These are phyloP conservation scores for Candida ipomoeae DNA, from an alignment of 805 yeast species.

Conservation along the genomic window DNA sequence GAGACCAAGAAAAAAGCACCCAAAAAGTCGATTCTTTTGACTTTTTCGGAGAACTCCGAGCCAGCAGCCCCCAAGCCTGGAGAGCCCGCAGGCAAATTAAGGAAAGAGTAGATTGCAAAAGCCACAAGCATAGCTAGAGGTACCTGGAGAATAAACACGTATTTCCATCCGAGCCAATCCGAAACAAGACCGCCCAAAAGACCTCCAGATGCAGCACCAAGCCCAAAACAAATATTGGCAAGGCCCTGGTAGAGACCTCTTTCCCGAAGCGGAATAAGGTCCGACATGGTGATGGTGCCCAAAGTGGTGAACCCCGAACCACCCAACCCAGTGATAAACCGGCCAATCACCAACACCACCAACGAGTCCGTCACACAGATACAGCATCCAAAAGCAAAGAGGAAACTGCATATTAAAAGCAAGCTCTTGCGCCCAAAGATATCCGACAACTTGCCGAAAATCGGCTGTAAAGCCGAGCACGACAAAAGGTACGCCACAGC, in stretches of 20 bases:
- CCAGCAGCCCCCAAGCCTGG: slow-evolving; percentile 53
- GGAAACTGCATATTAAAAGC: slow-evolving; percentile 47
- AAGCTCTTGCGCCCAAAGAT: slow-evolving; percentile 61
- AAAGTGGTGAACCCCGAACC: slow-evolving; percentile 85
- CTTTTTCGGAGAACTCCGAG: slow-evolving; percentile 41
- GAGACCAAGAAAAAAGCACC: slow-evolving; percentile 44
- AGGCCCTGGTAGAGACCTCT: slow-evolving; percentile 83
- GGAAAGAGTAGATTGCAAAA: slow-evolving; percentile 31
- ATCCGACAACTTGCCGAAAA: slow-evolving; percentile 67
- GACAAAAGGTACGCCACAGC: slow-evolving; percentile 68
- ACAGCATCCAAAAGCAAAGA: slow-evolving; percentile 54
- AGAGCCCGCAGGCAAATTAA: slow-evolving; percentile 50
- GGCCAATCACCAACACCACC: slow-evolving; percentile 48
- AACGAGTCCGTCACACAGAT: slow-evolving; percentile 53
- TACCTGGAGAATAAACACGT: slow-evolving; percentile 37
- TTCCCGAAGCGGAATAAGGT: slow-evolving; percentile 68
- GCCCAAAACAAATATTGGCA: slow-evolving; percentile 69
- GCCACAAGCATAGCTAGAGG: slow-evolving; percentile 43
- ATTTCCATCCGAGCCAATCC: slow-evolving; percentile 51
- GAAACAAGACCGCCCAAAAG: slow-evolving; percentile 51
- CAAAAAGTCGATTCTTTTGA: slow-evolving; percentile 43
- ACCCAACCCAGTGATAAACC: slow-evolving; percentile 80
- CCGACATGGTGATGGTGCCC: slow-evolving; percentile 72
- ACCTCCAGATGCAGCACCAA: slow-evolving; percentile 55
- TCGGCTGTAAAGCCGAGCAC: slow-evolving; percentile 69